Evolutionary conservation across 2,329 filamentous ascomycete species (phyloP), one percentile per base, ranked within the genome.

Genomic region (Fusarium gaditjirri): DNA sequence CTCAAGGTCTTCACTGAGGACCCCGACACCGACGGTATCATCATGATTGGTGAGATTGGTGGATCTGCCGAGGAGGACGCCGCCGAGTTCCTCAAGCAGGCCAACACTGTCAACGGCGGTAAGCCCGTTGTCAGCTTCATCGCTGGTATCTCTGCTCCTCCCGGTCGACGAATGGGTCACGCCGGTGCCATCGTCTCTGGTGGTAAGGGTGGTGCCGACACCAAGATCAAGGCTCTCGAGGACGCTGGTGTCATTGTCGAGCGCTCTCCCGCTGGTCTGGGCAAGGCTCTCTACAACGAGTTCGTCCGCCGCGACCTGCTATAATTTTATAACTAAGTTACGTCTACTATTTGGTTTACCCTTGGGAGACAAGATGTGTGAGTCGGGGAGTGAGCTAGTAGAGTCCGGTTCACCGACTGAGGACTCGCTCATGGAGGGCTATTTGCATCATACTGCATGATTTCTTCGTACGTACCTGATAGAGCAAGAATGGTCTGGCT

Each of bases 41-140:
- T 99, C 87, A 98, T 99, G 96, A 98, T 99, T 83, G 96, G 96
- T 82, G 96, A 98, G 88, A 98, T 99, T 82, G 96, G 96, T 85
- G 96, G 96, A 73, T 94, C 93, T 68, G 96, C 96, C 67, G 96
- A 99, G 87, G 96, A 99, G 87, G 96, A 99, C 79, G 96, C 96
- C 42, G 95, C 96, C 79, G 96, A 98, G 79, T 99, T 97, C 89
- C 86, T 98, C 81, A 94, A 93, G 87, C 88, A 91, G 82, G 90
- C 96, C 88, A 98, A 99, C 90, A 95, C 91, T 68, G 87, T 91
- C 83, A 93, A 94, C 85, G 87, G 88, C 66, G 88, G 88, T 81
- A 99, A 98, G 91, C 96, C 96, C 79, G 95, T 97, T 68, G 96
- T 98, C 78, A 94, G 93, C 84, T 99, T 99, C 86, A 98, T 98